These are phyloP conservation scores for Castanea sativa DNA, from an alignment of 306 rosid species.

Conservation along the genomic window DNA sequence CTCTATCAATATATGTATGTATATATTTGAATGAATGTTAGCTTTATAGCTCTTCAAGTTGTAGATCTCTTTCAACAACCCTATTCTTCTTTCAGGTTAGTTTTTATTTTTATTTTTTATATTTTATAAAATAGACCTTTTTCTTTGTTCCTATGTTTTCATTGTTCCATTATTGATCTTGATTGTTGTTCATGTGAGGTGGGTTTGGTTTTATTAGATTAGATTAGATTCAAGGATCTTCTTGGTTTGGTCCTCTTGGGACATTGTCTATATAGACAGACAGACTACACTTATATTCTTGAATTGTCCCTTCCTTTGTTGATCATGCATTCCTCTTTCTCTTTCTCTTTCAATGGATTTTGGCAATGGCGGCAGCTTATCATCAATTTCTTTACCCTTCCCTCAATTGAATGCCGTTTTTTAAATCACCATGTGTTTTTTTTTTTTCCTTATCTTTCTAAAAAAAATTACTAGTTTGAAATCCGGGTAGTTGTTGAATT, in stretches of 20 bases:
- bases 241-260: slow-evolving; percentile 21
- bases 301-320: slow-evolving; percentile 2
- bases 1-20: slow-evolving; percentile 8
- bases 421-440: too few species aligned
- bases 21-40: slow-evolving; percentile 3
- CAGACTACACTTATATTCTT: slow-evolving; percentile 19
- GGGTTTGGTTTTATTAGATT: not conserved
- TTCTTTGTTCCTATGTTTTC: too few species aligned
- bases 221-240: slow-evolving; percentile 19
- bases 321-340: slow-evolving; percentile 4
- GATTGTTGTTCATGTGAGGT: slow-evolving; percentile 13
- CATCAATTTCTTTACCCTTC: not conserved
- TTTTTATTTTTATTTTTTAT: not conserved
- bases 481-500: too few species aligned
- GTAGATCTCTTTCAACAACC: slow-evolving; percentile 40
- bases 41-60: slow-evolving; percentile 22
- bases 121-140: not conserved
- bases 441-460: too few species aligned
- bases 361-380: not conserved
- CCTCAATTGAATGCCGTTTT: too few species aligned
- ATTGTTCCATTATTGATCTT: not conserved
- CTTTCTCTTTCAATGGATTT: not conserved
- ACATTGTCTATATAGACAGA: slow-evolving; percentile 17
- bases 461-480: too few species aligned
- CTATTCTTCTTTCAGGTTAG: slow-evolving; percentile 37